phyloP scores from a whole-genome alignment of 2,329 filamentous ascomycete genomes.

The Laburnicola sp. region DNA sequence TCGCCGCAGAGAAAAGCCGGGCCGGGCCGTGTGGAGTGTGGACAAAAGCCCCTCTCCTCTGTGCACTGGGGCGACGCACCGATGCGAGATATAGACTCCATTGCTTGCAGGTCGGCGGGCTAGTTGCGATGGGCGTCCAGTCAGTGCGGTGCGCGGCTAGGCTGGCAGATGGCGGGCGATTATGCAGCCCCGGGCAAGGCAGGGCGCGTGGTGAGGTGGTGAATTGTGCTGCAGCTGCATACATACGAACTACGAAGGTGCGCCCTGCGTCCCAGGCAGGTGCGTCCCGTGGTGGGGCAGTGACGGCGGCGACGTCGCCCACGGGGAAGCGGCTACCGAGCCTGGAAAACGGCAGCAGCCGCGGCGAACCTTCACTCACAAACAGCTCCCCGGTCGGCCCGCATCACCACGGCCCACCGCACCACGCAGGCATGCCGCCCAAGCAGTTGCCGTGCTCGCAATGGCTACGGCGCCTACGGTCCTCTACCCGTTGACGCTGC shows the following conservation, averaged over 20 bases:
- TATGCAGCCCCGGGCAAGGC: conserved; percentile 32
- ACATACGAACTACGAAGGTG: conserved; percentile 1
- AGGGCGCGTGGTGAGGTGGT: conserved; percentile 23
- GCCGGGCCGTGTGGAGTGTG: not conserved
- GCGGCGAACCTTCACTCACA: too few relatives aligned
- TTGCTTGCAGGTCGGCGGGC: conserved; percentile 45
- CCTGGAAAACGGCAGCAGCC: not conserved
- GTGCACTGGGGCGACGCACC: conserved; percentile 59
- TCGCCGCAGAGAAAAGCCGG: not conserved
- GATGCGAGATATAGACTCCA: conserved; percentile 97
- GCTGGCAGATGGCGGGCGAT: conserved; percentile 21
- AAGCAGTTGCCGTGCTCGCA: not conserved
- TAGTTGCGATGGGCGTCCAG: conserved; percentile 13
- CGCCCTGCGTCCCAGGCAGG: not conserved
- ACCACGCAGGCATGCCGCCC: conserved; percentile 11
- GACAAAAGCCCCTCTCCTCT: not conserved
- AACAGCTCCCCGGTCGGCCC: not conserved
- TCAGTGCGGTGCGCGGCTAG: not conserved
- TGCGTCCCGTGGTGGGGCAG: conserved; percentile 9
- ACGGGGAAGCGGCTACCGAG: conserved; percentile 6
- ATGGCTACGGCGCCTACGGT: conserved; percentile 40
- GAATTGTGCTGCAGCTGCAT: conserved; percentile 23
- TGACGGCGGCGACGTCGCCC: not conserved
- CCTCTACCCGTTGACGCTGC: conserved; percentile 45
- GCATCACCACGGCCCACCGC: not conserved